A percentile compares a stretch with the other conserved stretches of the same genome.
Evolutionary conservation across 192 early-diverging fungal species (phyloP).

Genomic region (Backusella morwellensis): DNA sequence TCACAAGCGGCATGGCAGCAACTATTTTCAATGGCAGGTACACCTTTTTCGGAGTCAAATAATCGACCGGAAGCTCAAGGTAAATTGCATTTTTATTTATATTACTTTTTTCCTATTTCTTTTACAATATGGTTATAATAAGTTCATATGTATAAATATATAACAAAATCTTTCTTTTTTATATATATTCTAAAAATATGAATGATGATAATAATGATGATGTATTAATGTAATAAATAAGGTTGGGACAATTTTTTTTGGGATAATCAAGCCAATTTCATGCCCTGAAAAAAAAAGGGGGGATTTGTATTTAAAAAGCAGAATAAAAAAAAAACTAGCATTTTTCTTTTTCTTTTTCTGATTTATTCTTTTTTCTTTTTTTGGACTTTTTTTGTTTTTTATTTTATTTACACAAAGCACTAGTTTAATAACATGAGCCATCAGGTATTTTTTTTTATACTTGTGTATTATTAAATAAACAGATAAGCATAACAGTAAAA

Average conservation of each 20-base stretch:
- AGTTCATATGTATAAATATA: background rate
- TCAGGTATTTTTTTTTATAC: background rate
- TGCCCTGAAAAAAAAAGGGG: background rate
- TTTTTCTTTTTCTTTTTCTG: background rate
- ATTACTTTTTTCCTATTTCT: background rate
- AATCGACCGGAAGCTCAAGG: constrained; percentile 2
- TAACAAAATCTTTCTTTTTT: background rate
- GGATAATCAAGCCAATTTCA: constrained; percentile 2
- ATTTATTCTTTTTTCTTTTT: background rate
- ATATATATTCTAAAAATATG: background rate
- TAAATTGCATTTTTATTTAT: background rate
- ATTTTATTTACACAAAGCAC: background rate
- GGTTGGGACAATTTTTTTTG: constrained; percentile 10
- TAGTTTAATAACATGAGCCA: background rate
- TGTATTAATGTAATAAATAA: background rate
- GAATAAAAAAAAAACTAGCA: background rate
- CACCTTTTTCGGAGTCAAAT: constrained; percentile 11
- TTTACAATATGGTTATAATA: background rate
- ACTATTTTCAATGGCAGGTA: background rate
- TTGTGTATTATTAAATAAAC: background rate
- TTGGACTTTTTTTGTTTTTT: background rate
- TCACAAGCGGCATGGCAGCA: constrained; percentile 19
- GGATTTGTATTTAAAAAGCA: background rate
- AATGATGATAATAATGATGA: background rate
- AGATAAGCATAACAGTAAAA: background rate